Percentiles rank a stretch among this genome's conserved stretches.
Evolutionary conservation across 768 basidiomycete genomes (phyloP).

Genomic region (Guyanaporus albipodus): DNA sequence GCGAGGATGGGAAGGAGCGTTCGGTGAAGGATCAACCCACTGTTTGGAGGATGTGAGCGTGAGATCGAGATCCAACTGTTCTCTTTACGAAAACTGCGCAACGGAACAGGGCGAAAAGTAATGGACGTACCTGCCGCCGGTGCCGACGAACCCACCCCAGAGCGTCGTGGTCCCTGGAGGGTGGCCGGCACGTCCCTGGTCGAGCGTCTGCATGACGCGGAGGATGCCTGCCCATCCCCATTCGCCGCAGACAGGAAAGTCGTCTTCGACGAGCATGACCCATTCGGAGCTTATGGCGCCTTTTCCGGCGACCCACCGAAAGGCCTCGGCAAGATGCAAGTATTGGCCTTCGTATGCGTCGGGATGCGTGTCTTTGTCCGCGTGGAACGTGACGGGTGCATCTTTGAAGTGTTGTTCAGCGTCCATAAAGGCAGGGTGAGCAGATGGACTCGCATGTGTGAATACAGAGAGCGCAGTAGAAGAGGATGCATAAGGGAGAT

Average conservation of each 20-base stretch:
- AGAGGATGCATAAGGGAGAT: constrained; percentile 32
- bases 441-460: constrained; percentile 28
- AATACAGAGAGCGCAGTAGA: constrained; percentile 36
- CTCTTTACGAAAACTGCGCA: too few species aligned
- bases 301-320: constrained; percentile 32
- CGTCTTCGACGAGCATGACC: constrained; percentile 43
- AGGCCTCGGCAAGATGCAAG: constrained; percentile 40
- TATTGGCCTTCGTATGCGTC: constrained; percentile 32
- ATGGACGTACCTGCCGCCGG: constrained; percentile 36
- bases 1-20: constrained; percentile 34
- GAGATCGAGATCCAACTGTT: not conserved
- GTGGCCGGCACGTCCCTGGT: constrained; percentile 13
- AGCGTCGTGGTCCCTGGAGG: constrained; percentile 16
- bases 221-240: constrained; percentile 34
- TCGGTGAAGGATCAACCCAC: constrained; percentile 41
- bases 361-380: constrained; percentile 30
- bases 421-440: constrained; percentile 32
- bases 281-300: constrained; percentile 31
- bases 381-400: constrained; percentile 18
- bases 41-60: constrained; percentile 17
- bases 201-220: constrained; percentile 32
- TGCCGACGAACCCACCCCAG: constrained; percentile 39
- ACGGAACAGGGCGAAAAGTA: not conserved
- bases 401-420: constrained; percentile 26
- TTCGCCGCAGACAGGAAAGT: constrained; percentile 40